Base-by-base conservation (phyloP, 257 asterid genomes). In the Ballota nigra region DNA sequence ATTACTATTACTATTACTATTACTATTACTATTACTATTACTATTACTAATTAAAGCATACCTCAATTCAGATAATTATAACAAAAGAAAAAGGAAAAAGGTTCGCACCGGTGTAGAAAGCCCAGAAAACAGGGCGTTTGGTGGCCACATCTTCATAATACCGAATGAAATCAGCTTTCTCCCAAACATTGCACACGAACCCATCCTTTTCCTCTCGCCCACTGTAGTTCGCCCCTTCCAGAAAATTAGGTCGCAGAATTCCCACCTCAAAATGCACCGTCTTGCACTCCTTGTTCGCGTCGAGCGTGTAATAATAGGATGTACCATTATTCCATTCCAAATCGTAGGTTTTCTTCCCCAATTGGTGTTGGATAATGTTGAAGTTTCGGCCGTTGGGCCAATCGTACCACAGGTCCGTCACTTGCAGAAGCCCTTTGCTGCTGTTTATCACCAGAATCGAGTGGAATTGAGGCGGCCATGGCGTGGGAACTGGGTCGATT, bases 391-490 rank as follows among this genome's bases (percentile, higher is more conserved):
- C 88, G 5, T 83, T 81, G 26, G 92, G 93, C 69, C 76, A 86
- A 74, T 90, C 96, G 75, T 90, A 90, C 91, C 89, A 90, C 45
- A 88, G 86, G 63, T 86, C 96, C 5, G 63, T 55, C 16, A 72
- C 72, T 23, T 82, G 87, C 8, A 83, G 83, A 8, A 10, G n/a
- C 2, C 94, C 96, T 20, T 64, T 56, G 79, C 73, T 82, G 81
- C 11, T 76, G 78, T 81, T 89, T 67, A 77, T 80, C 66, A 76
- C 55, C 24, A 87, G 88, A 41, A 85, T 78, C 3, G 96, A 86
- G 79, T 91, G 97, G 81, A 91, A 91, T 71, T 91, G 96, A 49
- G 33, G 74, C 29, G 97, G 96, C 96, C 97, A 91, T 75, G 83
- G 79, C 5, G 78, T 58, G 0, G 97, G 92, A 8, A 59, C 55